Conservation (phyloP, 192 early-diverging fungal species). For the Backusella psychrophila region DNA sequence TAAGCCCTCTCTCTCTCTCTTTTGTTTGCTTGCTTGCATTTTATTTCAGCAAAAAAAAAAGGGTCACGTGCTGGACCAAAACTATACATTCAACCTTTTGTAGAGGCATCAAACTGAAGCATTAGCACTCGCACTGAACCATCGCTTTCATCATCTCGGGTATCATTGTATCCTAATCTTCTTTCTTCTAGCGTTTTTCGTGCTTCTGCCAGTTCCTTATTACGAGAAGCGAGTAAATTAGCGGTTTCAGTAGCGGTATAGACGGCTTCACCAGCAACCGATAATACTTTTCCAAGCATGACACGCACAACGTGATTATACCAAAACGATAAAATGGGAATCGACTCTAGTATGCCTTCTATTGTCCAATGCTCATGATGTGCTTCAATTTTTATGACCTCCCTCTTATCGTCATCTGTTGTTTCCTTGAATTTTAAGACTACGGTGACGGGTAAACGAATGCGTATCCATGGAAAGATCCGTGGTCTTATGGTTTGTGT, state of each 20-base stretch:
- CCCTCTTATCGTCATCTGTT: slow-evolving; percentile 14
- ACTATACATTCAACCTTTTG: too few species aligned
- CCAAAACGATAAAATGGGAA: slow-evolving; percentile 53
- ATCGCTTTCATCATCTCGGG: not conserved
- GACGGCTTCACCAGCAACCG: slow-evolving; percentile 44
- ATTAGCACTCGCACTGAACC: not conserved
- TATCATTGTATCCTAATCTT: not conserved
- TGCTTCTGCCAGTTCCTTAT: slow-evolving; percentile 10
- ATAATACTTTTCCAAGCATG: slow-evolving; percentile 42
- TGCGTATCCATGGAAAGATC: slow-evolving; percentile 43
- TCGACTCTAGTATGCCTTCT: slow-evolving; percentile 48
- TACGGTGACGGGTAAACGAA: slow-evolving; percentile 46
- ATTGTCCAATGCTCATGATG: slow-evolving; percentile 59
- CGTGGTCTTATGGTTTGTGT: slow-evolving; percentile 50
- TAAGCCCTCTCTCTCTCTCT: too few species aligned
- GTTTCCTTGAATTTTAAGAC: slow-evolving; percentile 44
- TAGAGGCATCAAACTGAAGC: not conserved
- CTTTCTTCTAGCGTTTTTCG: not conserved
- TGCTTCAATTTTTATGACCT: slow-evolving; percentile 40
- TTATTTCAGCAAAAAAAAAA: not conserved
- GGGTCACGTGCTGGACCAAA: not conserved
- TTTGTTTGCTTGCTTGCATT: not conserved
- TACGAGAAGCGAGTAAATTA: not conserved
- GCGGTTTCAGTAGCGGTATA: slow-evolving; percentile 33
- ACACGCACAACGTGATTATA: slow-evolving; percentile 49